phyloP scores from a whole-genome alignment of 768 basidiomycete genomes.

The Russula ochroleuca region DNA sequence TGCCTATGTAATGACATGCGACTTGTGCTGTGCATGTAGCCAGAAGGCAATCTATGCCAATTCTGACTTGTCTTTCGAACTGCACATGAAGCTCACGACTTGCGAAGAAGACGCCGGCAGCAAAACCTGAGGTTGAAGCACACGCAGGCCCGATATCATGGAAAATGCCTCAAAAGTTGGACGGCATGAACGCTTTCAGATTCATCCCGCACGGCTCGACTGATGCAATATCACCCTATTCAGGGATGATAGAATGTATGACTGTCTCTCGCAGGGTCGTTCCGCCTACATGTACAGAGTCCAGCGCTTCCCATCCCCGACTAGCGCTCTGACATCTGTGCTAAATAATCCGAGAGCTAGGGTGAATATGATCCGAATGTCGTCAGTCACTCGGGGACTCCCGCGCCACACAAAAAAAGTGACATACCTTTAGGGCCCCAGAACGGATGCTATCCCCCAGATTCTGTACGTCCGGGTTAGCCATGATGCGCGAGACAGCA shows the following conservation, averaged over 20 bases:
- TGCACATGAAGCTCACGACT: no score
- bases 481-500: slow-evolving; percentile 63
- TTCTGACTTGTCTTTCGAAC: no score
- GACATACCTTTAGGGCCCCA: slow-evolving; percentile 75
- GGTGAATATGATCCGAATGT: not conserved
- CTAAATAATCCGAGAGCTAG: slow-evolving; percentile 49
- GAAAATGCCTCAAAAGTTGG: not conserved
- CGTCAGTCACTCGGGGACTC: not conserved
- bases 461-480: slow-evolving; percentile 86
- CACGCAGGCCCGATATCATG: not conserved
- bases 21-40: no score
- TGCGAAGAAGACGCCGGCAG: no score
- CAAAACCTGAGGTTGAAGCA: not conserved
- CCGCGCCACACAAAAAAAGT: slow-evolving; percentile 2
- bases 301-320: not conserved
- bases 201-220: not conserved
- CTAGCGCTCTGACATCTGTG: slow-evolving; percentile 40
- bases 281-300: not conserved
- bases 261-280: not conserved
- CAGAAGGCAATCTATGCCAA: no score
- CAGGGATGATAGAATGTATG: slow-evolving; percentile 2
- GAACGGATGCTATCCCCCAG: slow-evolving; percentile 71
- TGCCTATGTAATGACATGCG: no score
- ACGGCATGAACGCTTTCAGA: not conserved
- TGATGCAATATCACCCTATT: not conserved